Evolutionary conservation across 306 rosid species (phyloP).

Genomic region (Prunus kanzakura): DNA sequence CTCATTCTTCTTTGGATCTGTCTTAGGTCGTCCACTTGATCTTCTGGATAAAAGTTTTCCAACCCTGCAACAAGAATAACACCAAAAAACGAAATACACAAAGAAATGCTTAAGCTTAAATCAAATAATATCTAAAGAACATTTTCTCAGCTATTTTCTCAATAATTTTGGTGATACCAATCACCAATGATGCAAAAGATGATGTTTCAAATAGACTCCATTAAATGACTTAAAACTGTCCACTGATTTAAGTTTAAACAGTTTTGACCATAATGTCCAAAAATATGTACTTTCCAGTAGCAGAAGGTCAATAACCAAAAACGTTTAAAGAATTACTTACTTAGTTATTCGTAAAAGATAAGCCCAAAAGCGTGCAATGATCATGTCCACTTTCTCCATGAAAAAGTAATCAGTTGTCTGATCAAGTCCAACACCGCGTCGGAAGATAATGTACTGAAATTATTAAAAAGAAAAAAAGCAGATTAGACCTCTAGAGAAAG

Average conservation of each 20-base stretch:
- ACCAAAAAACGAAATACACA: background rate
- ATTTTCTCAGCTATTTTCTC: background rate
- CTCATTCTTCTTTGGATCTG: conserved; percentile 49
- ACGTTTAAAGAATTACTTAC: conserved; percentile 31
- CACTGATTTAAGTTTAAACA: background rate
- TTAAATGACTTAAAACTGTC: background rate
- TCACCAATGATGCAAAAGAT: background rate
- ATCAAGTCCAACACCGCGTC: conserved; percentile 90
- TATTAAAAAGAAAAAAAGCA: conserved; percentile 18
- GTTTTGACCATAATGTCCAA: background rate
- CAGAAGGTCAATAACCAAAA: background rate
- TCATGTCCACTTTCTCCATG: conserved; percentile 93
- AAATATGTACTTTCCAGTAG: background rate
- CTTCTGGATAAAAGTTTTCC: conserved; percentile 60
- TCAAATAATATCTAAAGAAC: background rate
- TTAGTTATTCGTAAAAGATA: conserved; percentile 62
- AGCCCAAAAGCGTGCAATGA: conserved; percentile 77
- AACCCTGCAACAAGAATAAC: conserved; percentile 52
- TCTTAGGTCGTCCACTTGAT: conserved; percentile 38
- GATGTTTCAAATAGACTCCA: background rate
- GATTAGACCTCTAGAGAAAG: background rate
- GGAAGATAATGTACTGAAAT: conserved; percentile 74
- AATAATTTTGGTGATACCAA: background rate
- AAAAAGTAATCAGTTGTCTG: conserved; percentile 71
- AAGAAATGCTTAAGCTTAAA: background rate